These are phyloP conservation scores for Coemansia sp. DNA, from an alignment of 192 early-diverging fungal genomes.

Conservation along the genomic window DNA sequence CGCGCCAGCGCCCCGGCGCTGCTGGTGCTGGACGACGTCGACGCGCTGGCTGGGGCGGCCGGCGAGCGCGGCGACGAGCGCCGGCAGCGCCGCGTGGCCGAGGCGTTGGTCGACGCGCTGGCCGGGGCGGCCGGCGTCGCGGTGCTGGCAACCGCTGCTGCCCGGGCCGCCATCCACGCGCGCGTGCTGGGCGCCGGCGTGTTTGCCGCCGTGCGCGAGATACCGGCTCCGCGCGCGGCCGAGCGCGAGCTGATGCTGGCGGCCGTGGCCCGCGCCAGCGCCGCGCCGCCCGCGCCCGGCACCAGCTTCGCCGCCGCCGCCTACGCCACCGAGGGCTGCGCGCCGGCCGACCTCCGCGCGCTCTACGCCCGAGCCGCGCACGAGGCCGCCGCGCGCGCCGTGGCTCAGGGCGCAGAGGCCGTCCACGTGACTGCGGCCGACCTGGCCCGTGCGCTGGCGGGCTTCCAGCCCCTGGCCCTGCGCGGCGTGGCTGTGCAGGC, in stretches of 20 bases:
- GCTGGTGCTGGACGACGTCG: conserved; percentile 51
- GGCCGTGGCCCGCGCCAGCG: conserved; percentile 60
- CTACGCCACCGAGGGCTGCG: conserved; percentile 83
- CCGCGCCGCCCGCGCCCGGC: conserved; percentile 51
- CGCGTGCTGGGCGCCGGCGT: conserved; percentile 20
- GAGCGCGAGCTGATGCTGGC: conserved; percentile 66
- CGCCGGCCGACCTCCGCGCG: conserved; percentile 75
- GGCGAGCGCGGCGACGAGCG: conserved; percentile 31
- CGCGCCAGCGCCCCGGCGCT: conserved; percentile 23
- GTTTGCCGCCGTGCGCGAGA: conserved; percentile 23
- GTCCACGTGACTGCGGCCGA: conserved; percentile 61
- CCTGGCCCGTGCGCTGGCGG: conserved; percentile 70
- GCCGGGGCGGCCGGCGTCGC: conserved; percentile 6
- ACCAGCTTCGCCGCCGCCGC: conserved; percentile 74
- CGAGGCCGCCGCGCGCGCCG: conserved; percentile 69
- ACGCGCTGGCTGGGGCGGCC: conserved; percentile 40
- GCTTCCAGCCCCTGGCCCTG: conserved; percentile 77
- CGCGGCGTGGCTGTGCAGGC: conserved; percentile 75
- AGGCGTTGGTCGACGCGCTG: conserved; percentile 8
- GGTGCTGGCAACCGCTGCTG: conserved; percentile 43
- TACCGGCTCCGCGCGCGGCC: conserved; percentile 26
- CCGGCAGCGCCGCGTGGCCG: conserved; percentile 18
- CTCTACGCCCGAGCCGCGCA: conserved; percentile 80
- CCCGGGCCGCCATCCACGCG: conserved; percentile 27
- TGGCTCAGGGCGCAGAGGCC: conserved; percentile 13